A percentile compares a stretch with the other conserved stretches of the same genome.
phyloP scores from a whole-genome alignment of 2,329 filamentous ascomycete species.

The Penicillium occitanis region DNA sequence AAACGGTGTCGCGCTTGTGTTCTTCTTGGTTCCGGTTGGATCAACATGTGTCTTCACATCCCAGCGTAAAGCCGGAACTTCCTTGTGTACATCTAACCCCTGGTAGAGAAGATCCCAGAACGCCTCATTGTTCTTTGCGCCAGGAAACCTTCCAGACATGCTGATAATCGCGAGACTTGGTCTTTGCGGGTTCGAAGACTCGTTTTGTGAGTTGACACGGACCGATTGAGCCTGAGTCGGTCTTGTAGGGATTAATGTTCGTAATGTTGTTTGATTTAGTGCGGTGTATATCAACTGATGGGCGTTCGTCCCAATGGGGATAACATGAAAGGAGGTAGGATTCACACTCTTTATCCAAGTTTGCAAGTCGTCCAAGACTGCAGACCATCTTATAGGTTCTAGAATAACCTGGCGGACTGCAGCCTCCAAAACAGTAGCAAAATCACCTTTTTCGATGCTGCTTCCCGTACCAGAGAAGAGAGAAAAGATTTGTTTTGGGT shows the following conservation, averaged over 20 bases:
- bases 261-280: background rate
- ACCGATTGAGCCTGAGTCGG: background rate
- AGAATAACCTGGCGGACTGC: background rate
- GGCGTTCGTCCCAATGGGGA: background rate
- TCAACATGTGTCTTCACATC: too few relatives aligned
- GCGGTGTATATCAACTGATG: background rate
- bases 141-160: background rate
- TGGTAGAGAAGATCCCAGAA: too few relatives aligned
- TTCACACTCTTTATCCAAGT: background rate
- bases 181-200: background rate
- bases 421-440: background rate
- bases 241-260: background rate
- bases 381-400: background rate
- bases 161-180: background rate
- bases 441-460: background rate
- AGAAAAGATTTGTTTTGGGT: background rate
- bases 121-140: too few relatives aligned
- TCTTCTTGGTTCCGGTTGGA: too few relatives aligned
- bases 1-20: too few relatives aligned
- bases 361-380: background rate
- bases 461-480: background rate
- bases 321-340: background rate
- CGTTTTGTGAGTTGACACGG: background rate
- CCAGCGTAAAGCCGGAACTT: too few relatives aligned
- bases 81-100: too few relatives aligned